Percentiles rank a stretch among this genome's conserved stretches.
Evolutionary conservation across 192 early-diverging fungal species (phyloP).

Genomic region (Linnemannia zychae): DNA sequence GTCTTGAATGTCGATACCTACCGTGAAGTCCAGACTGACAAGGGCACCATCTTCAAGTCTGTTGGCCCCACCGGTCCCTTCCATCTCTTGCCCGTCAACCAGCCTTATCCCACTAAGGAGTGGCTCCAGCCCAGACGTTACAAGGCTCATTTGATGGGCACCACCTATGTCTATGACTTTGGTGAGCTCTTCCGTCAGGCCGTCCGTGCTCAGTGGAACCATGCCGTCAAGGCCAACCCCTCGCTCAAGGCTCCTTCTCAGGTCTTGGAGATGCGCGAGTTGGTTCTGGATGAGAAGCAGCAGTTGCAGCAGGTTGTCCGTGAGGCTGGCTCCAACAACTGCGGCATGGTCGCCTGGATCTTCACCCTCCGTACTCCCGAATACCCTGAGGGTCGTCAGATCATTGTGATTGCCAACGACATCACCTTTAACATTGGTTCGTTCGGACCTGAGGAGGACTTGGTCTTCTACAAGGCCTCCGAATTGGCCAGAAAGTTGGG

Average conservation of each 20-base stretch:
- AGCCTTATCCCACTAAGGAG: conserved; percentile 94
- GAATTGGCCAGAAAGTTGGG: conserved; percentile 89
- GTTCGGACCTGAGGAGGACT: conserved; percentile 95
- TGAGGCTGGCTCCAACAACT: conserved; percentile 89
- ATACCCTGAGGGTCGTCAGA: conserved; percentile 85
- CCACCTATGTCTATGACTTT: conserved; percentile 99
- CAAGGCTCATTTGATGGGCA: conserved; percentile 98
- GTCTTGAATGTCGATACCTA: conserved; percentile 94
- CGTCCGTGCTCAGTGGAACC: conserved; percentile 84
- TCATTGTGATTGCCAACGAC: conserved; percentile 98
- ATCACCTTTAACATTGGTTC: conserved; percentile 98
- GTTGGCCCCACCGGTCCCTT: conserved; percentile 83
- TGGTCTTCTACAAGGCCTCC: conserved; percentile 93
- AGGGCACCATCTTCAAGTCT: conserved; percentile 89
- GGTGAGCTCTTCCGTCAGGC: conserved; percentile 96
- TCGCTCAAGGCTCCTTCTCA: conserved; percentile 67
- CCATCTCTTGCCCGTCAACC: conserved; percentile 84
- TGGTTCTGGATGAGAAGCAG: conserved; percentile 87
- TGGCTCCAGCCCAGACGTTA: conserved; percentile 96
- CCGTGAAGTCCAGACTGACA: conserved; percentile 88
- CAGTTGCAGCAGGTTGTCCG: conserved; percentile 83
- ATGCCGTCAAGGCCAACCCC: conserved; percentile 59
- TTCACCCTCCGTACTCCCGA: conserved; percentile 93
- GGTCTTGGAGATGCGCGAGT: conserved; percentile 84
- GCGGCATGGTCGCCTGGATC: conserved; percentile 98